Percentiles rank a stretch among this genome's conserved stretches.
Conservation (phyloP, 352 stramenopile genomes). For the Nothophytophthora sp. region DNA sequence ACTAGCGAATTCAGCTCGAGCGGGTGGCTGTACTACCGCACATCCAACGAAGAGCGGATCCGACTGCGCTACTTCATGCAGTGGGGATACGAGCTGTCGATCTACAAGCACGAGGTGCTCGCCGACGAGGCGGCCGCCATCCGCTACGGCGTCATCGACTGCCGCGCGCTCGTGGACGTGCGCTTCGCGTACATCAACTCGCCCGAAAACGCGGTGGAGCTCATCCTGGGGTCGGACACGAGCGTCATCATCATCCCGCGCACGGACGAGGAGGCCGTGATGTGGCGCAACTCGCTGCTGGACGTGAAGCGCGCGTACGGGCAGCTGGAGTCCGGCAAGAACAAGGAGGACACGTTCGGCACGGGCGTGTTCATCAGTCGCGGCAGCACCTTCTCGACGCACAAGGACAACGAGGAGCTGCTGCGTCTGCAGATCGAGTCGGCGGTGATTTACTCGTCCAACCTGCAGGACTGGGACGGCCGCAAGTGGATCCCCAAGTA, state of each 20-base stretch:
- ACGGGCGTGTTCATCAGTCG: constrained; percentile 84
- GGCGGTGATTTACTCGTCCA: constrained; percentile 79
- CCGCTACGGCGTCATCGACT: constrained; percentile 88
- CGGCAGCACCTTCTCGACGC: constrained; percentile 81
- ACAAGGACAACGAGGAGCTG: constrained; percentile 87
- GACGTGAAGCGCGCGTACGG: constrained; percentile 86
- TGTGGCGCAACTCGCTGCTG: constrained; percentile 79
- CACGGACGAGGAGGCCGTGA: constrained; percentile 83
- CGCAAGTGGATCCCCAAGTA: constrained; percentile 91
- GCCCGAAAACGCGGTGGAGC: constrained; percentile 83
- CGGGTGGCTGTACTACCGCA: constrained; percentile 87
- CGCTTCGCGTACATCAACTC: constrained; percentile 85
- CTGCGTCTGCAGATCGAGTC: constrained; percentile 83
- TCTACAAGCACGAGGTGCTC: constrained; percentile 89
- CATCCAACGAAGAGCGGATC: constrained; percentile 79
- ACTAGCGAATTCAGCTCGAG: constrained; percentile 64
- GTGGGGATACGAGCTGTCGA: constrained; percentile 87
- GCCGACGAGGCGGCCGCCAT: constrained; percentile 78
- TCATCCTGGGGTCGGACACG: constrained; percentile 74
- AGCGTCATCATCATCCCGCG: constrained; percentile 84
- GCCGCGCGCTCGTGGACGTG: constrained; percentile 77
- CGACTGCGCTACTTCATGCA: constrained; percentile 87
- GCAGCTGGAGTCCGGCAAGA: constrained; percentile 70
- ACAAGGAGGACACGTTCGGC: constrained; percentile 74
- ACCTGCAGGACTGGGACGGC: constrained; percentile 86